Base-by-base conservation (phyloP, 2,329 filamentous ascomycete genomes). In the Beauveria caledonica region DNA sequence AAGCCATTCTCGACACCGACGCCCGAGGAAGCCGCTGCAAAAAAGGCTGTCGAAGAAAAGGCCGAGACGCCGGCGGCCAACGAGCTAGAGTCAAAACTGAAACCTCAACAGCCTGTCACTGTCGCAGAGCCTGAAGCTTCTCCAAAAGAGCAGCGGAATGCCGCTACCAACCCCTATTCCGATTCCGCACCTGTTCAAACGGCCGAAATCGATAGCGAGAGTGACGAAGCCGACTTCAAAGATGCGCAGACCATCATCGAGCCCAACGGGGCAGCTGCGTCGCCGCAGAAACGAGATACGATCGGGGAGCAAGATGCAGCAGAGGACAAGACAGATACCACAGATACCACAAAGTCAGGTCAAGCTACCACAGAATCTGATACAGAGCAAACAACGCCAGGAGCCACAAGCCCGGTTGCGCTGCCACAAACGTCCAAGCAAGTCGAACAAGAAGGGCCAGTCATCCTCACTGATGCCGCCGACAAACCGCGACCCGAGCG, bases 161-260 rank as follows among this genome's bases (percentile, higher is more conserved):
- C 50, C 49, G 42, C 50, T n/a, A 45, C 36, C 33, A 33, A 36
- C 60, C 27, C 27, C 13, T 10, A 55, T 19, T 36, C 4, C 17
- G 17, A 60, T 11, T 1, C 39, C 52, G 27, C 36, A 19, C 19
- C 60, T 7, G 40, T 13, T 2, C n/a, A 39, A 19, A 19, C n/a
- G 23, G 21, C 44, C 17, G 66, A 70, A 25, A 65, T 66, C 19
- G 64, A 67, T 44, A 64, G 64, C 19, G 74, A 76, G 49, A 72
- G 71, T 52, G 75, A 75, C 48, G 73, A 73, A 45, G 74, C 77
- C 44, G 69, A 73, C 8, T 70, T 71, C 50, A 67, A 71, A 53
- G 68, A 71, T 66, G 63, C 76, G 69, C 67, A 71, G 74, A 64
- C 68, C 64, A 73, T 67, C 27, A 58, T 53, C 21, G 50, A 44